Percentiles rank a stretch among this genome's conserved stretches.
Conservation (phyloP, 2,329 filamentous ascomycete species). For the Trichoderma sp. region DNA sequence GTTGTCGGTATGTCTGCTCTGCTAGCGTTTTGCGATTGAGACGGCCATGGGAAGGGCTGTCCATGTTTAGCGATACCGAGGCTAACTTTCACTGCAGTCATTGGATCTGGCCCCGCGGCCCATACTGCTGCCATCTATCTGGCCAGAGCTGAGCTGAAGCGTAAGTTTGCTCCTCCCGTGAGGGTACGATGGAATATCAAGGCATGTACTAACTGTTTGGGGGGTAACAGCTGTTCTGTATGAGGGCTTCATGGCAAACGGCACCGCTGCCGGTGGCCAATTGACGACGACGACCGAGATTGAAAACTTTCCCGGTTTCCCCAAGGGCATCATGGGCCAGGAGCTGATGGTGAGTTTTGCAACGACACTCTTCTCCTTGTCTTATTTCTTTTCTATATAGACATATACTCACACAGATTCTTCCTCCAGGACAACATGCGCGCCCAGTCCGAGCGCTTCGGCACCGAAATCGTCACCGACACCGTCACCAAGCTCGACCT, state of each 20-base stretch:
- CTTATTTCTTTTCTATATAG: too few relatives aligned
- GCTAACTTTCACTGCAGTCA: conserved; percentile 47
- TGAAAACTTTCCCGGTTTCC: conserved; percentile 97
- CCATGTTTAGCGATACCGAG: too few relatives aligned
- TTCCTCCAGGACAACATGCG: conserved; percentile 72
- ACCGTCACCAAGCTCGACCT: conserved; percentile 89
- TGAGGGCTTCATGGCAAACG: conserved; percentile 96
- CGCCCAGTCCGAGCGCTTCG: conserved; percentile 85
- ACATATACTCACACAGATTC: conserved; percentile 33
- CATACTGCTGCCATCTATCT: conserved; percentile 98
- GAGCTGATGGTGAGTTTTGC: conserved; percentile 73
- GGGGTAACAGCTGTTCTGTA: conserved; percentile 70
- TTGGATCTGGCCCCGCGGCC: conserved; percentile 93
- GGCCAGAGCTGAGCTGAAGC: conserved; percentile 88
- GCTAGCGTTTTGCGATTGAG: background rate
- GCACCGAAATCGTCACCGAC: conserved; percentile 89
- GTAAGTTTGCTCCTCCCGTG: conserved; percentile 39
- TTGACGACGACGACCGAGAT: conserved; percentile 97
- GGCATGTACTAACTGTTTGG: background rate
- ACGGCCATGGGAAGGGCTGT: background rate
- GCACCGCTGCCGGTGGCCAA: conserved; percentile 93
- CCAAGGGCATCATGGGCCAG: conserved; percentile 78
- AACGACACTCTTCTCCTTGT: background rate
- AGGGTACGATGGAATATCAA: background rate
- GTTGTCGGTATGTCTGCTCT: conserved; percentile 69